Conservation (phyloP, 2,329 filamentous ascomycete species). For the Bipolaris victoriae region DNA sequence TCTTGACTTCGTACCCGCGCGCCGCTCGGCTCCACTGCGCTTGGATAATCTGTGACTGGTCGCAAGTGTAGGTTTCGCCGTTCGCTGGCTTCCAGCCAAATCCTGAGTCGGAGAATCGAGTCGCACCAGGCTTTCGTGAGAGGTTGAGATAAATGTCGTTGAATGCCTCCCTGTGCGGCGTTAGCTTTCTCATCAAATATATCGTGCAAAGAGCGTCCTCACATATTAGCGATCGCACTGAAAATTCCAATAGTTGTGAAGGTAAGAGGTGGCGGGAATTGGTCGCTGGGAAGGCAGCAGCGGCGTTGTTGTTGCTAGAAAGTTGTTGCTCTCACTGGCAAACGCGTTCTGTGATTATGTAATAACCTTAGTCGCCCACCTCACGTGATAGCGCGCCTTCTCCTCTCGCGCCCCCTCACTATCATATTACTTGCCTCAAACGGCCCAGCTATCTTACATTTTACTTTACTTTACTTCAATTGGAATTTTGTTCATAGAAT, state of each 20-base stretch:
- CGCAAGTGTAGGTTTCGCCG: constrained; percentile 92
- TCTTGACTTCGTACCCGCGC: constrained; percentile 92
- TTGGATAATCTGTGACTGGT: constrained; percentile 80
- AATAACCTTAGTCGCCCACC: not conserved
- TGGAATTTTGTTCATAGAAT: not conserved
- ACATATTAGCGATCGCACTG: constrained; percentile 10
- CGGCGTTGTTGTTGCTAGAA: constrained; percentile 3
- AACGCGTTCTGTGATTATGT: constrained; percentile 19
- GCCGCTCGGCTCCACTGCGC: constrained; percentile 96
- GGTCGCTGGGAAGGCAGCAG: not conserved
- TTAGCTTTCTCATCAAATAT: not conserved
- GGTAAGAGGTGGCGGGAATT: not conserved
- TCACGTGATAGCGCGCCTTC: constrained; percentile 16
- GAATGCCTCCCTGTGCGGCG: constrained; percentile 78
- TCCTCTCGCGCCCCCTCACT: not conserved
- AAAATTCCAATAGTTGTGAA: not conserved
- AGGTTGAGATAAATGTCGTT: constrained; percentile 97
- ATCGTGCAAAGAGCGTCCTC: not conserved
- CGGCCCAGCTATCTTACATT: not conserved
- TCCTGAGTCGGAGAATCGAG: constrained; percentile 91
- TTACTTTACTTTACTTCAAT: not conserved
- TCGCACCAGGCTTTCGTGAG: constrained; percentile 89
- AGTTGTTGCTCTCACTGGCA: constrained; percentile 14
- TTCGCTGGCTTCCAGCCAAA: constrained; percentile 92
- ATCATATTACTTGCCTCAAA: not conserved